These are phyloP conservation scores for Rhodamnia rubescens DNA, from an alignment of 345 rosid species.

Conservation along the genomic window DNA sequence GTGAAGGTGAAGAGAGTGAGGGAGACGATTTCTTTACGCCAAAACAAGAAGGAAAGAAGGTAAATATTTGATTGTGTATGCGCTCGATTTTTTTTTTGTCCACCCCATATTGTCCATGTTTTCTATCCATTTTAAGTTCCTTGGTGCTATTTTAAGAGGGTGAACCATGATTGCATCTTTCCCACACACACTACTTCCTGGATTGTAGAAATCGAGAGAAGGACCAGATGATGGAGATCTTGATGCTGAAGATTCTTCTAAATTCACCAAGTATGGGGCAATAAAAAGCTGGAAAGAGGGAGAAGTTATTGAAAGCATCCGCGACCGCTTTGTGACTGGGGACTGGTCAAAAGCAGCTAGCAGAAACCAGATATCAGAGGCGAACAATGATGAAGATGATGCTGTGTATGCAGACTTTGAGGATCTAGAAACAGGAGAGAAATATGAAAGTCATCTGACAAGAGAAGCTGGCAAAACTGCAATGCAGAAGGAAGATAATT, in stretches of 20 bases:
- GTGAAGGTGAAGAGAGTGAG: conserved; percentile 51
- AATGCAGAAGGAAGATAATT: conserved; percentile 33
- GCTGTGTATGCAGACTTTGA: conserved; percentile 71
- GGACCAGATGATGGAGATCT: conserved; percentile 26
- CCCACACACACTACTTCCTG: not conserved
- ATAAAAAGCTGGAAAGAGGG: conserved; percentile 61
- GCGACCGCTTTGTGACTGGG: conserved; percentile 87
- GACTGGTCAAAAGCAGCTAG: conserved; percentile 72
- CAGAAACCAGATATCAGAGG: conserved; percentile 34
- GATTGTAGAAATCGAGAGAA: conserved; percentile 41
- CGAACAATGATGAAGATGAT: conserved; percentile 30
- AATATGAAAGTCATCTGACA: conserved; percentile 17
- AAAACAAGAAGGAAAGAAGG: conserved; percentile 68
- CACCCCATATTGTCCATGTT: not conserved
- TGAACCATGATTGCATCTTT: not conserved
- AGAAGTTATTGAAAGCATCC: conserved; percentile 53
- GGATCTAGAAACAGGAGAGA: conserved; percentile 82
- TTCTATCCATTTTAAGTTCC: not conserved
- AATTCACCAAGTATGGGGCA: conserved; percentile 31
- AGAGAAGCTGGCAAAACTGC: conserved; percentile 19
- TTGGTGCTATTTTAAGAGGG: not conserved
- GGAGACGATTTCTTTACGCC: conserved; percentile 80
- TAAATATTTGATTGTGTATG: conserved; percentile 8
- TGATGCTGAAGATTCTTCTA: conserved; percentile 66
- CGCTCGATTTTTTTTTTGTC: not conserved